A percentile compares a stretch with the other conserved stretches of the same genome.
Evolutionary conservation across 1,284 basidiomycete species (phyloP).

Genomic region (Heterobasidion irregulare): DNA sequence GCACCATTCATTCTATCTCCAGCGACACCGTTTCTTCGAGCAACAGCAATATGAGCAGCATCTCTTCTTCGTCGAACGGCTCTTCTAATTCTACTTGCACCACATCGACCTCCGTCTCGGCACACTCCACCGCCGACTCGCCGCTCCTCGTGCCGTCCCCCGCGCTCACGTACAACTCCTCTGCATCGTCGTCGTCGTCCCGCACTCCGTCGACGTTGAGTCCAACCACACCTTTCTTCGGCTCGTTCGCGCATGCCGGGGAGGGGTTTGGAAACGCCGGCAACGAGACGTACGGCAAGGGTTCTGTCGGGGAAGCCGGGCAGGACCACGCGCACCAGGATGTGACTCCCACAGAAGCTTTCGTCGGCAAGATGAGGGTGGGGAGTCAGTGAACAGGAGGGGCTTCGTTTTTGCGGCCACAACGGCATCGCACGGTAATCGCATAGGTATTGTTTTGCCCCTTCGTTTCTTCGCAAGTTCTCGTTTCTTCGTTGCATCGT

Average conservation of each 20-base stretch:
- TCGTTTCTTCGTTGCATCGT: background rate
- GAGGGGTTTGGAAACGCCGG: conserved; percentile 20
- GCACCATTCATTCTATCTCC: background rate
- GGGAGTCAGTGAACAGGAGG: background rate
- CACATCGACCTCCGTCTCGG: background rate
- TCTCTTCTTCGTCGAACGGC: conserved; percentile 4
- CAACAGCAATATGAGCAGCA: background rate
- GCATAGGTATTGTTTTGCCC: background rate
- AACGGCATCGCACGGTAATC: background rate
- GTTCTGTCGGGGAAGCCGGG: background rate
- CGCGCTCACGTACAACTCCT: conserved; percentile 23
- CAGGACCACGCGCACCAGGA: background rate
- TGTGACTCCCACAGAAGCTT: background rate
- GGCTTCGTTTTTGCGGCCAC: background rate
- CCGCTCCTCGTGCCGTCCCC: conserved; percentile 24
- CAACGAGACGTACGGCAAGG: background rate
- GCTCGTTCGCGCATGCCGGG: conserved; percentile 20
- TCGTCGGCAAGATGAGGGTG: background rate
- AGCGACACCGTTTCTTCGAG: background rate
- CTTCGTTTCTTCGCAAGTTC: background rate
- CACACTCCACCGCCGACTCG: conserved; percentile 13
- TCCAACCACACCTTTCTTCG: conserved; percentile 28
- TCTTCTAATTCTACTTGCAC: background rate
- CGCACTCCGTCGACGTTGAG: conserved; percentile 27
- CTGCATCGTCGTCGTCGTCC: conserved; percentile 14